Conservation (phyloP, 1,139 yeast species). For the Taiozyma sp. region DNA sequence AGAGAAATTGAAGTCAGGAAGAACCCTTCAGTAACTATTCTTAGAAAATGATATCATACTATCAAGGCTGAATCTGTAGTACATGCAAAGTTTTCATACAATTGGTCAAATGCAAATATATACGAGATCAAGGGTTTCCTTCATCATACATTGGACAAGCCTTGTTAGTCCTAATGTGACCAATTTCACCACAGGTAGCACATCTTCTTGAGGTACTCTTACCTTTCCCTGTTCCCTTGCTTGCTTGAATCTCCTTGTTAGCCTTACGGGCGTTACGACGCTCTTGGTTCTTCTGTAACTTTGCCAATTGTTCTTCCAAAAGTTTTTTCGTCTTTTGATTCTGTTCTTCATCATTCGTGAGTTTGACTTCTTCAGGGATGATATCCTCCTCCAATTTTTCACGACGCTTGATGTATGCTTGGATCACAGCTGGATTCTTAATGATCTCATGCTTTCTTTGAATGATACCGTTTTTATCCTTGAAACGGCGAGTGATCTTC, state of each 20-base stretch:
- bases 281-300: slow-evolving; percentile 71
- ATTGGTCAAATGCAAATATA: too few species aligned
- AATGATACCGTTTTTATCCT: slow-evolving; percentile 82
- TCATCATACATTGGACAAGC: slow-evolving; percentile 81
- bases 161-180: slow-evolving; percentile 86
- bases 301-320: slow-evolving; percentile 81
- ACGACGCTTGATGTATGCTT: slow-evolving; percentile 78
- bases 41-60: too few species aligned
- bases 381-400: slow-evolving; percentile 68
- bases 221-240: slow-evolving; percentile 68
- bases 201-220: slow-evolving; percentile 83
- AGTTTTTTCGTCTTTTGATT: slow-evolving; percentile 76
- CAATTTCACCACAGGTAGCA: slow-evolving; percentile 92
- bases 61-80: too few species aligned
- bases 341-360: slow-evolving; percentile 83
- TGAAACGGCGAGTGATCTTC: slow-evolving; percentile 71
- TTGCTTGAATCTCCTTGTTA: slow-evolving; percentile 40
- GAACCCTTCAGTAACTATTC: too few species aligned
- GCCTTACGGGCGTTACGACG: slow-evolving; percentile 54
- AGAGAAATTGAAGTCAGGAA: too few species aligned
- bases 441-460: slow-evolving; percentile 80
- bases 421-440: slow-evolving; percentile 80
- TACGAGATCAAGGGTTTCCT: slow-evolving; percentile 14
- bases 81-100: too few species aligned
- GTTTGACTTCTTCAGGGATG: slow-evolving; percentile 56